Evolutionary conservation across 2,329 filamentous ascomycete species (phyloP), one percentile per base, ranked within the genome.

Genomic region (Fusarium sp.): DNA sequence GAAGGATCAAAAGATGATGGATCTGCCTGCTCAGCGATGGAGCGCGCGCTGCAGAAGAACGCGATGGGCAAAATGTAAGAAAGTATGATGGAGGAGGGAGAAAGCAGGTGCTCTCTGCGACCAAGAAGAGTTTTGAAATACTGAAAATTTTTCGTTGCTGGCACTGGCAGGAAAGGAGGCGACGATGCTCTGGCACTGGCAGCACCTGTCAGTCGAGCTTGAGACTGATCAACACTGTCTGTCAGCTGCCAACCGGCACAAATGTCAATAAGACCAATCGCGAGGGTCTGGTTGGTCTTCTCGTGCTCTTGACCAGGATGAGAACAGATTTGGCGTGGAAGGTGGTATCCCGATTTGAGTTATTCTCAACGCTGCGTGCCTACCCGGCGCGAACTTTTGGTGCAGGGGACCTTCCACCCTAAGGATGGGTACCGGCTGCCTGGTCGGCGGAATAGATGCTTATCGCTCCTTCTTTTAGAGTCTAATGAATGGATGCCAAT

Each of bases 41-140:
- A 70, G 61, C 31, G 66, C 60, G 66, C 60, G 48, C 39, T 29
- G 54, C 37, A 39, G 60, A 69, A 24, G 31, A 6, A 63, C 65
- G 57, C 10, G 59, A 20, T 48, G 57, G 24, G 16, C 11, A 35
- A 54, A 31, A 27, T 14, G 35, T 18, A 29, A 64, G 68, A 71
- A 71, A 59, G 61, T 63, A 60, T 57, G 52, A 64, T 70, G 66
- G 71, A 69, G 35, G 29, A 68, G 65, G 64, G 68, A 62, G 67
- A 64, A 54, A 62, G 67, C 58, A 68, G 66, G 29, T 50, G 43
- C 29, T 33, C 35, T 56, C 39, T 16, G 29, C 43, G 18, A 64
- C 31, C 6, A 50, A 65, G 64, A 71, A 70, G 58, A 37, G 37
- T 62, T 63, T 62, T 54, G 14, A 54, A 66, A 64, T 45, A 66